Evolutionary conservation across 1,284 basidiomycete species (phyloP).

Genomic region (Ganoderma lucidum): DNA sequence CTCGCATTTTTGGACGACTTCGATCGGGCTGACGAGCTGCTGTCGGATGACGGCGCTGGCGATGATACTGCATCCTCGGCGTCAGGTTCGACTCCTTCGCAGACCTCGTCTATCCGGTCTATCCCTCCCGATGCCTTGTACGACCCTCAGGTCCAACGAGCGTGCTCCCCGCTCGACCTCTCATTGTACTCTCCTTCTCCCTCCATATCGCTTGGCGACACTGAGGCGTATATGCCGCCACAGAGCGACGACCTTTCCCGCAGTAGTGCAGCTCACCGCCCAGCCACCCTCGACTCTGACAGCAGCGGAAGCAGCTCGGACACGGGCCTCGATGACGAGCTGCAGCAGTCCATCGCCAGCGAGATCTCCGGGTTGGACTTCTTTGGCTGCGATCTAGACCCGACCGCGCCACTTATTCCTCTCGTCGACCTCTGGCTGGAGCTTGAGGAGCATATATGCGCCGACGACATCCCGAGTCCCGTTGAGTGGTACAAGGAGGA

Average conservation of each 20-base stretch:
- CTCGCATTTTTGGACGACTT: background rate
- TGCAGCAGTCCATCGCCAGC: background rate
- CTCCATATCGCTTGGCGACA: background rate
- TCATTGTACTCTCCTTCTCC: background rate
- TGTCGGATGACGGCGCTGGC: background rate
- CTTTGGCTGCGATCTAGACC: conserved; percentile 12
- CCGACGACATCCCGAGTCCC: conserved; percentile 17
- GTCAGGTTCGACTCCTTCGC: background rate
- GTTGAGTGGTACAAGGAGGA: conserved; percentile 6
- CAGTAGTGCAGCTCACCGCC: background rate
- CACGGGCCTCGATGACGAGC: background rate
- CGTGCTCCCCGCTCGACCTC: background rate
- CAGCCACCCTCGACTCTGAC: background rate
- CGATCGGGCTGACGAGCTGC: background rate
- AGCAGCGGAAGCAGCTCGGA: background rate
- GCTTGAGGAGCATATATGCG: conserved; percentile 15
- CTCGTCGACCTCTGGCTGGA: conserved; percentile 27
- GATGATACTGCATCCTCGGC: background rate
- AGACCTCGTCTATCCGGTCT: background rate
- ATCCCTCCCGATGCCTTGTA: background rate
- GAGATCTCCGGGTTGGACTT: background rate
- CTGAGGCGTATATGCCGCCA: background rate
- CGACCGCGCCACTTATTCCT: conserved; percentile 12
- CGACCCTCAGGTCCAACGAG: background rate
- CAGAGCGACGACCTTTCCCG: background rate